phyloP scores from a whole-genome alignment of 1,284 basidiomycete genomes.

The Naganishia albida region DNA sequence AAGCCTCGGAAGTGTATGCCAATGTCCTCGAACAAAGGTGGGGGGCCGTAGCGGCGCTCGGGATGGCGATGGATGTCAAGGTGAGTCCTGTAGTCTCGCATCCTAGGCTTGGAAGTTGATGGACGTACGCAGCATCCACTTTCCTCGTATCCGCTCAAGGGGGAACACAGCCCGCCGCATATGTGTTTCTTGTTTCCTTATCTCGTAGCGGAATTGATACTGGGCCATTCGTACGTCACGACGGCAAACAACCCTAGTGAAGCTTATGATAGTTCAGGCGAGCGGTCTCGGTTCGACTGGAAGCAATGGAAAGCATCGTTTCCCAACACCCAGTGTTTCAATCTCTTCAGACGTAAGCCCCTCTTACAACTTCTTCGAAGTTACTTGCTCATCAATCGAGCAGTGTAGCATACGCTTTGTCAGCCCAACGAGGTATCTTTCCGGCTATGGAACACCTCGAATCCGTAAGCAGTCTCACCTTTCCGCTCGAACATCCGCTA shows the following conservation, averaged over 20 bases:
- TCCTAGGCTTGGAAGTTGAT: neutral
- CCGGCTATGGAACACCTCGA: slow-evolving; percentile 14
- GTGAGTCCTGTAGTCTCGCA: neutral
- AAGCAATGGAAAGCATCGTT: slow-evolving; percentile 16
- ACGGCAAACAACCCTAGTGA: no score
- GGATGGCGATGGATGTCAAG: slow-evolving; percentile 22
- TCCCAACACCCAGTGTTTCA: slow-evolving; percentile 24
- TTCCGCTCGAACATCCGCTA: no score
- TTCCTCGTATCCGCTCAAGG: slow-evolving; percentile 13
- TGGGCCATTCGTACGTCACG: slow-evolving; percentile 5
- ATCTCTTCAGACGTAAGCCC: slow-evolving; percentile 14
- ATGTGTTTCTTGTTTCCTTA: slow-evolving; percentile 16
- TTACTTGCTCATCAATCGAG: neutral
- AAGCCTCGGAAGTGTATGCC: slow-evolving; percentile 3
- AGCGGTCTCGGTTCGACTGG: neutral
- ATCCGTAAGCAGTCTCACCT: neutral
- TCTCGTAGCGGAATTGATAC: slow-evolving; percentile 10
- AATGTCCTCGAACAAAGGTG: slow-evolving; percentile 3
- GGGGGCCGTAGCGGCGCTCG: slow-evolving; percentile 1
- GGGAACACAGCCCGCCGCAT: slow-evolving; percentile 23
- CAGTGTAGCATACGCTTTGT: slow-evolving; percentile 19
- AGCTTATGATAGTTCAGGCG: neutral
- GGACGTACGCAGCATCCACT: slow-evolving; percentile 11
- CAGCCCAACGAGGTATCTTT: neutral
- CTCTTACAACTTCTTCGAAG: neutral